Evolutionary conservation across 2,329 filamentous ascomycete species (phyloP).

Genomic region (Tolypocladium sp.): DNA sequence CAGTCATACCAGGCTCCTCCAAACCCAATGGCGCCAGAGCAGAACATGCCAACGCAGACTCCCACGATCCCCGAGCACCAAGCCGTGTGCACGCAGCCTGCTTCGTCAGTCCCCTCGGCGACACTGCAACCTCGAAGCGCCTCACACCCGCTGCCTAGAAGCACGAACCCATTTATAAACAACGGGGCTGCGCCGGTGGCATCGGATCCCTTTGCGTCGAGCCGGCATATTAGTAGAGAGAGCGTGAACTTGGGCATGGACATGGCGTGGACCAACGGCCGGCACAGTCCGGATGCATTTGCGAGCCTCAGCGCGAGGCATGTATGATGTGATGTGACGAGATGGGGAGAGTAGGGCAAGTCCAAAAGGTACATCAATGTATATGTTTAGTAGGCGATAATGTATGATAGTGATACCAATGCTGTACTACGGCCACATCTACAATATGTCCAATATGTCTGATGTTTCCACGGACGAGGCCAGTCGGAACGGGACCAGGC

Average conservation of each 20-base stretch:
- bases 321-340: slow-evolving; percentile 24
- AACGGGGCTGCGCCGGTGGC: slow-evolving; percentile 15
- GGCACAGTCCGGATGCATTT: slow-evolving; percentile 75
- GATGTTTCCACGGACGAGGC: background rate
- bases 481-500: background rate
- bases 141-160: slow-evolving; percentile 28
- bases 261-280: slow-evolving; percentile 57
- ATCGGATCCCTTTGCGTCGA: slow-evolving; percentile 33
- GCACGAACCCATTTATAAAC: slow-evolving; percentile 49
- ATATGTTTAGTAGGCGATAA: background rate
- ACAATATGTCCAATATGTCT: background rate
- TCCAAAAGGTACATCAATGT: background rate
- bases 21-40: slow-evolving; percentile 19
- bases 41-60: slow-evolving; percentile 15
- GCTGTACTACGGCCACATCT: background rate
- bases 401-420: background rate
- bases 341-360: background rate
- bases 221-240: slow-evolving; percentile 47
- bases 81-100: slow-evolving; percentile 10
- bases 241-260: slow-evolving; percentile 59
- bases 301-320: slow-evolving; percentile 61
- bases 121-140: slow-evolving; percentile 16
- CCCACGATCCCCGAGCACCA: slow-evolving; percentile 20
- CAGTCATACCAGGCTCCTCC: slow-evolving; percentile 44
- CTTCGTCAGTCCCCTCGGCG: slow-evolving; percentile 16